A percentile compares a stretch with the other conserved stretches of the same genome.
These are phyloP conservation scores for Dissophora globulifera DNA, from an alignment of 192 early-diverging fungal species.

Conservation along the genomic window DNA sequence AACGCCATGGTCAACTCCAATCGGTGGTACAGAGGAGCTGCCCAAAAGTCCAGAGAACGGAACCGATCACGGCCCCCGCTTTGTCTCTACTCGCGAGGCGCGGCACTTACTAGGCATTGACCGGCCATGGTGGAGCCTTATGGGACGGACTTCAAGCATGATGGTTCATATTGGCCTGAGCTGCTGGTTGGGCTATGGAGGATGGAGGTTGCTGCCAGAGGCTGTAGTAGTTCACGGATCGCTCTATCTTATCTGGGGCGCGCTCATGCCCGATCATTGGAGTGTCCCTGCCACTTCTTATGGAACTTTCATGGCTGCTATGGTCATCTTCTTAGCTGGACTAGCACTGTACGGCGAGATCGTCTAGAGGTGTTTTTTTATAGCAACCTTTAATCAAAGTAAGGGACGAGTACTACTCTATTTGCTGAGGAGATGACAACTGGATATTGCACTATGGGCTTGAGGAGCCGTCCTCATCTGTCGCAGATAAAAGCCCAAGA, in stretches of 20 bases:
- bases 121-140: conserved; percentile 57
- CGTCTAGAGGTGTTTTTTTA: conserved; percentile 21
- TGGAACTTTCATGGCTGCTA: conserved; percentile 41
- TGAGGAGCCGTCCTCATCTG: background rate
- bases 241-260: conserved; percentile 50
- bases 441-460: conserved; percentile 15
- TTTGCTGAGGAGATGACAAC: background rate
- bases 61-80: background rate
- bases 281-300: conserved; percentile 54
- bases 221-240: conserved; percentile 42
- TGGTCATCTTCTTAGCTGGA: conserved; percentile 49
- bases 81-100: conserved; percentile 18
- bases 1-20: background rate
- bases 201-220: conserved; percentile 27
- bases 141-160: conserved; percentile 56
- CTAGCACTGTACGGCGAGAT: conserved; percentile 54
- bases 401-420: too few relatives aligned
- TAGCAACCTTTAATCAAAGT: too few relatives aligned
- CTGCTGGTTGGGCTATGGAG: conserved; percentile 40
- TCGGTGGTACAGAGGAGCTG: background rate
- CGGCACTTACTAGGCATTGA: conserved; percentile 44
- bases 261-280: conserved; percentile 42
- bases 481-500: conserved; percentile 27
- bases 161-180: conserved; percentile 56
- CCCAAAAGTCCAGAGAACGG: background rate